phyloP scores from a whole-genome alignment of 2,329 filamentous ascomycete species.

The Fusarium nanum region DNA sequence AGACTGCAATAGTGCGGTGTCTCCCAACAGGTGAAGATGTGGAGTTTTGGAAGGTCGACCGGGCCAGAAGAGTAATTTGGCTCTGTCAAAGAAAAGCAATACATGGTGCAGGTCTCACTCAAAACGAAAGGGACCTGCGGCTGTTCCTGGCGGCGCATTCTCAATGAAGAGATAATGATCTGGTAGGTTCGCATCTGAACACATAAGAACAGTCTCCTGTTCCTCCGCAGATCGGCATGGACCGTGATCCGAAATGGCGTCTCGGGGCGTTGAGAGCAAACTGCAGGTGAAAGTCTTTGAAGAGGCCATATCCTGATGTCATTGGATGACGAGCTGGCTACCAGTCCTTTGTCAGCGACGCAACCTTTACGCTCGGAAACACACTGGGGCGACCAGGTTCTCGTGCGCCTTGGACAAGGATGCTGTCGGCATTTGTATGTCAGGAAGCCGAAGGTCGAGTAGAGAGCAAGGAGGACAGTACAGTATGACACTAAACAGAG shows the following conservation, averaged over 20 bases:
- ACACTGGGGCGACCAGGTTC: background rate
- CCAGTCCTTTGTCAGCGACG: background rate
- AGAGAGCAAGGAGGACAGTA: background rate
- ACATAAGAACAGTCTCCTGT: background rate
- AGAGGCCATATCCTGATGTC: conserved; percentile 25
- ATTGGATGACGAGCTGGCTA: conserved; percentile 11
- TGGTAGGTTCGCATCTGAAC: background rate
- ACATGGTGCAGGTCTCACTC: conserved; percentile 41
- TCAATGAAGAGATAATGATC: conserved; percentile 6
- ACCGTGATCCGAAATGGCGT: conserved; percentile 31
- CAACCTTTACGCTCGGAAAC: conserved; percentile 1
- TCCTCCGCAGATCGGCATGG: background rate
- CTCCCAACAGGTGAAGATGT: conserved; percentile 39
- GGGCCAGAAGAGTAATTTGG: conserved; percentile 28
- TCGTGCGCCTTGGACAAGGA: conserved; percentile 8
- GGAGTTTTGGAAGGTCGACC: conserved; percentile 15
- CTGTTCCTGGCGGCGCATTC: conserved; percentile 35
- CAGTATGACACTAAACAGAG: conserved; percentile 5
- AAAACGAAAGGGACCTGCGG: conserved; percentile 26
- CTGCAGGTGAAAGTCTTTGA: background rate
- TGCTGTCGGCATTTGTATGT: conserved; percentile 14
- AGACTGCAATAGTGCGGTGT: conserved; percentile 8
- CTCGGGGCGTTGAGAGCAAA: conserved; percentile 13
- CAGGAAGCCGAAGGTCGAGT: background rate
- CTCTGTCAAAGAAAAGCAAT: conserved; percentile 33